A percentile compares a stretch with the other conserved stretches of the same genome.
phyloP scores from a whole-genome alignment of 305 asterid species.

The Fraxinus dipetala region DNA sequence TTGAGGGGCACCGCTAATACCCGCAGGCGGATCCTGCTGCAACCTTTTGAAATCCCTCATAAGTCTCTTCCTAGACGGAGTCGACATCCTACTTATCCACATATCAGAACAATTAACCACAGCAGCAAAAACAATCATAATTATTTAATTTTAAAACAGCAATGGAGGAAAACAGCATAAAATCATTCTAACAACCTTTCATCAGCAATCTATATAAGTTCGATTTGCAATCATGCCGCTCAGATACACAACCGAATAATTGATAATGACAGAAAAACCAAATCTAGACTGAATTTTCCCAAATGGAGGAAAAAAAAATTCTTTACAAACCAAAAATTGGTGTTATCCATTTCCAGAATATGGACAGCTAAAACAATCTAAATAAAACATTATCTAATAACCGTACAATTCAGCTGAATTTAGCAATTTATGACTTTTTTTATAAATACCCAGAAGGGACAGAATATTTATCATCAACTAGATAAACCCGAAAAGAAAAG shows the following conservation, averaged over 20 bases:
- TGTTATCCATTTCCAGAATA: conserved; percentile 1
- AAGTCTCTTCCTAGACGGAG: conserved; percentile 73
- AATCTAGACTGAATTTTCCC: not conserved
- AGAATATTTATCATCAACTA: not conserved
- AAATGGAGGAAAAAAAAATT: not conserved
- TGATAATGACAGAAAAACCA: not conserved
- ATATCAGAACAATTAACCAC: conserved; percentile 13
- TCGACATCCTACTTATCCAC: conserved; percentile 59
- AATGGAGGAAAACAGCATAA: not conserved
- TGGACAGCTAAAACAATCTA: not conserved
- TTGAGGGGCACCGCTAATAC: conserved; percentile 76
- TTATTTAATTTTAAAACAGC: not conserved
- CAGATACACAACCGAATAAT: conserved; percentile 6
- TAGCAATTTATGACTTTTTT: not conserved
- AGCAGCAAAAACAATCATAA: conserved; percentile 4
- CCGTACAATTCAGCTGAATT: conserved; percentile 1
- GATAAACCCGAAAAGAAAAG: not conserved
- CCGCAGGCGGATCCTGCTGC: conserved; percentile 87
- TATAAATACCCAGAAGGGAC: not conserved
- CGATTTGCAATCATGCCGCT: conserved; percentile 19
- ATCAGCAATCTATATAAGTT: conserved; percentile 16
- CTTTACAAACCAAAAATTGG: not conserved
- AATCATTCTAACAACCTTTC: not conserved
- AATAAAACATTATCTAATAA: not conserved
- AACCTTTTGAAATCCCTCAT: conserved; percentile 85